Evolutionary conservation across 768 basidiomycete genomes (phyloP).

Genomic region (Leccinum variicolor): DNA sequence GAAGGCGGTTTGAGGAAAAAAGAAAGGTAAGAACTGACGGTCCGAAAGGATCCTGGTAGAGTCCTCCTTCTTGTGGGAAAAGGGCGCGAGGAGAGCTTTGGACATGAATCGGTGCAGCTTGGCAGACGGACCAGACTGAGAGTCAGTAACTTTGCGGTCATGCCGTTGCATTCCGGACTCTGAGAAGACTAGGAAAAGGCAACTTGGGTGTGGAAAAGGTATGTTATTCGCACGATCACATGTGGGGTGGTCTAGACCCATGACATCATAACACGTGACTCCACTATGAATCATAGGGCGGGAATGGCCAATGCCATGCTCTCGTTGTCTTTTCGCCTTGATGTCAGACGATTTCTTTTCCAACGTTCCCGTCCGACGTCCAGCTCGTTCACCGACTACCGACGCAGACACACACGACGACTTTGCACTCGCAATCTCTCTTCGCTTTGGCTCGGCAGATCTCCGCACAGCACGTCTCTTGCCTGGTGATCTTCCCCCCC

Average conservation of each 20-base stretch:
- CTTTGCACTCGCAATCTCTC: conserved; percentile 55
- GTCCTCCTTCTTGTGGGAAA: conserved; percentile 54
- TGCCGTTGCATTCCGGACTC: conserved; percentile 20
- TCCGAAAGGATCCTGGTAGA: conserved; percentile 73
- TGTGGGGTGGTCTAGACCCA: conserved; percentile 20
- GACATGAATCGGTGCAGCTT: conserved; percentile 58
- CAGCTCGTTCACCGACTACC: conserved; percentile 7
- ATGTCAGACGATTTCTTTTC: conserved; percentile 43
- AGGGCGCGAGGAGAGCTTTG: conserved; percentile 69
- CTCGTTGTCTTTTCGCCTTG: neutral
- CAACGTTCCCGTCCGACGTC: conserved; percentile 24
- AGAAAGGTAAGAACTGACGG: conserved; percentile 42
- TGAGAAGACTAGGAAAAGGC: neutral
- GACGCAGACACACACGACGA: conserved; percentile 31
- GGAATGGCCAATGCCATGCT: no score
- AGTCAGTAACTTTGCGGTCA: conserved; percentile 8
- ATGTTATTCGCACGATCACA: conserved; percentile 19
- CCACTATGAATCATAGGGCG: neutral
- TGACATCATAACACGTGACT: conserved; percentile 35
- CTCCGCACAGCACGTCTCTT: conserved; percentile 38
- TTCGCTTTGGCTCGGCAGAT: conserved; percentile 39
- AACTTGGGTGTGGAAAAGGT: neutral
- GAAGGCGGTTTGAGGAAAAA: neutral
- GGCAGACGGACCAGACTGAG: neutral
- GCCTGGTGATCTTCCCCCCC: conserved; percentile 21